Conservation (phyloP, 208 protist species). For the Trypanosoma caninum region DNA sequence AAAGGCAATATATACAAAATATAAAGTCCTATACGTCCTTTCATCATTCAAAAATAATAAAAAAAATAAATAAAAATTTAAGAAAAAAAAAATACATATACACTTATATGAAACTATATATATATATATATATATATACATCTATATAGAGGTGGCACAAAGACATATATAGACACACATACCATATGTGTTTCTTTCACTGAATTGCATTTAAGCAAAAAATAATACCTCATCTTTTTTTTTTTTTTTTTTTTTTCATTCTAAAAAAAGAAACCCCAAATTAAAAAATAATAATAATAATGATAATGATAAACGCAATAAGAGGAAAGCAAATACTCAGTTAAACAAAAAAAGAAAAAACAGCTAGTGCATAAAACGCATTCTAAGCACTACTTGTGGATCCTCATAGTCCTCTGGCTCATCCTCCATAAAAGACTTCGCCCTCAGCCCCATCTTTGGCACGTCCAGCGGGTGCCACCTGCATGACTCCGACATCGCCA, state of each 20-base stretch:
- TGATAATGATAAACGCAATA: background rate
- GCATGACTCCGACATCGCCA: background rate
- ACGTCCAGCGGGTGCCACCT: slow-evolving; percentile 43
- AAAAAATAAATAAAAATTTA: no score
- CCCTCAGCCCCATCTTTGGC: slow-evolving; percentile 43
- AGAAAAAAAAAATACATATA: no score
- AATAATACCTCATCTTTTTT: background rate
- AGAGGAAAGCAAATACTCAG: background rate
- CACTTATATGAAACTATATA: no score
- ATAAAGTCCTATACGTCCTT: no score
- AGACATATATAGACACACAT: no score
- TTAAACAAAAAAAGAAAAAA: slow-evolving; percentile 3
- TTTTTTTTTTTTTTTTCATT: background rate
- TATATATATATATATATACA: no score
- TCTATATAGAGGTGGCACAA: no score
- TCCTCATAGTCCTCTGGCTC: slow-evolving; percentile 8
- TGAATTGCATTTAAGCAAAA: no score
- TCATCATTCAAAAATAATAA: no score
- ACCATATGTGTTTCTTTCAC: no score
- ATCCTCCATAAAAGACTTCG: slow-evolving; percentile 34
- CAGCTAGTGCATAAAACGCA: slow-evolving; percentile 33
- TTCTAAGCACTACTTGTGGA: slow-evolving; percentile 9
- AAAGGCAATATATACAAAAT: no score
- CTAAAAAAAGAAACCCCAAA: background rate
- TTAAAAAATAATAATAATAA: background rate